Percentiles rank a stretch among this genome's conserved stretches.
These are phyloP conservation scores for Tetradesmus obliquus DNA, from an alignment of 139 green algal genomes.

Conservation along the genomic window DNA sequence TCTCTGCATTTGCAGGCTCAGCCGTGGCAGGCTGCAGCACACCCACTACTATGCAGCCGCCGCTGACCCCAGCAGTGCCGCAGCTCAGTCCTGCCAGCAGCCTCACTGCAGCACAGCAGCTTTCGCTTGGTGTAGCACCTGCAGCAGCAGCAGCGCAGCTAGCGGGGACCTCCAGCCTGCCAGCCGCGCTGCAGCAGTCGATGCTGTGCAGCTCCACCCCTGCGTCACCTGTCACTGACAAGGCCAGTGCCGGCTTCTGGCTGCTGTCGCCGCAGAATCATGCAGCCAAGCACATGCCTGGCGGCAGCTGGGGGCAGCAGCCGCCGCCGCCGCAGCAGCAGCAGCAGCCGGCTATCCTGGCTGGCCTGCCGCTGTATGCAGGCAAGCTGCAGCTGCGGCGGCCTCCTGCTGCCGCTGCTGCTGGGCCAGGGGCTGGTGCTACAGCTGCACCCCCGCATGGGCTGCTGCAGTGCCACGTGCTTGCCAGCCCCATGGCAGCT, in stretches of 20 bases:
- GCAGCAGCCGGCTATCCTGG: background rate
- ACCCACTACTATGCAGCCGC: background rate
- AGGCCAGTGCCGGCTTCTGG: background rate
- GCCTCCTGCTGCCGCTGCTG: background rate
- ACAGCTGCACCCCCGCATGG: no score
- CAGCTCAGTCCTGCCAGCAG: background rate
- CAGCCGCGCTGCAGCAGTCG: background rate
- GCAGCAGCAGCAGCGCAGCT: background rate
- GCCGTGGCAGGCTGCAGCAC: background rate
- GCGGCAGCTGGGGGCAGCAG: background rate
- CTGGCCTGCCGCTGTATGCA: background rate
- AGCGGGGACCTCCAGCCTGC: background rate
- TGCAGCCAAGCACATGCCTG: background rate
- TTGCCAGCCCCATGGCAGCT: background rate
- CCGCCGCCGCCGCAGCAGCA: background rate
- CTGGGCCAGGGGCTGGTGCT: background rate
- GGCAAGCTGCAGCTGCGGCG: background rate
- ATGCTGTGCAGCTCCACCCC: background rate
- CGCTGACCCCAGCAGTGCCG: background rate
- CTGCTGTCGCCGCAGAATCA: slow-evolving; percentile 2
- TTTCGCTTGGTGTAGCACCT: background rate
- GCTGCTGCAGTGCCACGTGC: background rate
- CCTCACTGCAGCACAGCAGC: background rate
- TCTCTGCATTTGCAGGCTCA: background rate
- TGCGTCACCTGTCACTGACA: slow-evolving; percentile 9